phyloP scores from a whole-genome alignment of 1,284 basidiomycete genomes.

The Singerocomus inundabilis region DNA sequence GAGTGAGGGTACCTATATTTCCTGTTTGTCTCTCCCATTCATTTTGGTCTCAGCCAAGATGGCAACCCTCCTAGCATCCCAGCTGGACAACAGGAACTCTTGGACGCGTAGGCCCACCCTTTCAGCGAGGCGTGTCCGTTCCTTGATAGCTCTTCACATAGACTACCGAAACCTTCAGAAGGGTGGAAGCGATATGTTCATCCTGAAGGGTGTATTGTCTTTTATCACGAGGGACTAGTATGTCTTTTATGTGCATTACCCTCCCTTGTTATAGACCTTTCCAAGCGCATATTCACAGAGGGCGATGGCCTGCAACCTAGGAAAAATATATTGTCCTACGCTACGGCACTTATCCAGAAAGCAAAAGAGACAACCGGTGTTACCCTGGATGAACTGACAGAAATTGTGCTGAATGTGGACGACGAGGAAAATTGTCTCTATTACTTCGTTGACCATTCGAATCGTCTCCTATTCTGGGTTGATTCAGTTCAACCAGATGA shows the following conservation, averaged over 20 bases:
- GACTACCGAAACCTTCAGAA: constrained; percentile 1
- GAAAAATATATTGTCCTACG: constrained; percentile 1
- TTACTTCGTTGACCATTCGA: constrained; percentile 21
- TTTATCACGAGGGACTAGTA: constrained; percentile 13
- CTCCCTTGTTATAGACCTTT: neutral
- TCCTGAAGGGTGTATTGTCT: constrained; percentile 18
- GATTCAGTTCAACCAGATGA: neutral
- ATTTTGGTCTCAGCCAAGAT: neutral
- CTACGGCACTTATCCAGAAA: constrained; percentile 3
- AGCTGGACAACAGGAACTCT: constrained; percentile 11
- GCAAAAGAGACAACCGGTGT: constrained; percentile 2
- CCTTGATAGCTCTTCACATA: neutral
- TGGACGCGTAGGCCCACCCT: constrained; percentile 10
- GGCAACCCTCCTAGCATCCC: neutral
- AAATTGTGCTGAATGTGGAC: constrained; percentile 20
- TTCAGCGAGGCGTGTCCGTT: neutral
- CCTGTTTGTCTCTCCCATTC: neutral
- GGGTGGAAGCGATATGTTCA: constrained; percentile 14
- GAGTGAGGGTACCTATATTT: constrained; percentile 2
- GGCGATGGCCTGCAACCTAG: constrained; percentile 1
- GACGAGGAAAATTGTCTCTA: constrained; percentile 2
- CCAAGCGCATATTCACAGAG: constrained; percentile 19
- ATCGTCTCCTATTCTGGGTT: constrained; percentile 22
- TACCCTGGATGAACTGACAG: constrained; percentile 16
- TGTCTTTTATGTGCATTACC: neutral